phyloP scores from a whole-genome alignment of 1,139 yeast species.

The Pichia sp. region DNA sequence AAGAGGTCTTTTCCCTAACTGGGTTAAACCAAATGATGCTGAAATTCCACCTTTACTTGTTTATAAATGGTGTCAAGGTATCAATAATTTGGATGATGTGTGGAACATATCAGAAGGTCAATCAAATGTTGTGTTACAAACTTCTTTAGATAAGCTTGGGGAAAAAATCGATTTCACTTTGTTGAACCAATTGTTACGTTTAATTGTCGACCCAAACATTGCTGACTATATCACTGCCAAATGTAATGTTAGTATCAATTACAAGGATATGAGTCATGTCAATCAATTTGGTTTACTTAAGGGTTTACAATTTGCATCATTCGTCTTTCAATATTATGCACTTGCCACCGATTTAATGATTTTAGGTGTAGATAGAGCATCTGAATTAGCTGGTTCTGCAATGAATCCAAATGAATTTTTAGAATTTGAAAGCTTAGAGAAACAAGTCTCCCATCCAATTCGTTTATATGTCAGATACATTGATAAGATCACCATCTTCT shows the following conservation, averaged over 20 bases:
- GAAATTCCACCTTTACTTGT: constrained; percentile 92
- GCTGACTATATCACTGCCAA: constrained; percentile 96
- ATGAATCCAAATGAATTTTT: constrained; percentile 73
- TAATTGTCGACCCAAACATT: constrained; percentile 84
- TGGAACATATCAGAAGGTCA: constrained; percentile 82
- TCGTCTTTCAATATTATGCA: constrained; percentile 89
- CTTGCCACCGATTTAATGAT: constrained; percentile 77
- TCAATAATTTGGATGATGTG: constrained; percentile 71
- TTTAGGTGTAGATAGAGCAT: constrained; percentile 84
- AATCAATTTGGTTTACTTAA: constrained; percentile 86
- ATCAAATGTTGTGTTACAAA: constrained; percentile 80
- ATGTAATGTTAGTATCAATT: constrained; percentile 77
- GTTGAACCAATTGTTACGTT: constrained; percentile 73
- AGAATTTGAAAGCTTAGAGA: constrained; percentile 58
- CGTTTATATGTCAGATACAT: constrained; percentile 79
- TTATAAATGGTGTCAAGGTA: constrained; percentile 96
- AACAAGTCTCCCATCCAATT: constrained; percentile 69
- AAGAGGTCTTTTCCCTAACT: constrained; percentile 84
- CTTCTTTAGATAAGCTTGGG: constrained; percentile 64
- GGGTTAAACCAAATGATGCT: constrained; percentile 95
- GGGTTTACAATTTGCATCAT: constrained; percentile 89
- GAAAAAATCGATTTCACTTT: constrained; percentile 90
- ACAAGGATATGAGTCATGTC: constrained; percentile 93
- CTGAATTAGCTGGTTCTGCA: constrained; percentile 80
- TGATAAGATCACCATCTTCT: constrained; percentile 77